Conservation (phyloP, 495 filamentous ascomycete species). For the Halenospora varia region DNA sequence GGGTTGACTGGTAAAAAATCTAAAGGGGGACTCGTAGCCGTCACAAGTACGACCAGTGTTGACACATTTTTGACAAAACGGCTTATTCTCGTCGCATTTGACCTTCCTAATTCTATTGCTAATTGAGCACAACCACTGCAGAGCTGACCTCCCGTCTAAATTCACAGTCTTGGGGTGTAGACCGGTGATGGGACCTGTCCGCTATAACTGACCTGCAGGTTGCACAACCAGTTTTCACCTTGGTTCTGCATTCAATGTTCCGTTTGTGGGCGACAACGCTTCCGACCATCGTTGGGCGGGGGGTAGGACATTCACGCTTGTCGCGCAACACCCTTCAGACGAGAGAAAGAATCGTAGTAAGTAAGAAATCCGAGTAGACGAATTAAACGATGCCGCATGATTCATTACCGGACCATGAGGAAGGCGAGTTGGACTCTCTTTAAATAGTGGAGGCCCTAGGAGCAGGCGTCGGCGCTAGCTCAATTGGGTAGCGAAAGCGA, state of each 20-base stretch:
- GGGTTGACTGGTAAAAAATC: slow-evolving; percentile 23
- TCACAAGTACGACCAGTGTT: slow-evolving; percentile 29
- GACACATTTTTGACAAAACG: slow-evolving; percentile 32
- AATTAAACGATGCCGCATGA: slow-evolving; percentile 27
- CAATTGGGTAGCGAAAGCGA: slow-evolving; percentile 31
- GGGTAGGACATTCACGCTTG: slow-evolving; percentile 21
- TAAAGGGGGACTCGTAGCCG: slow-evolving; percentile 30
- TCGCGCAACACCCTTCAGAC: slow-evolving; percentile 17
- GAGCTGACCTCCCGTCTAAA: slow-evolving; percentile 18
- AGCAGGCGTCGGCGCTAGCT: slow-evolving; percentile 26
- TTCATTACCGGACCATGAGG: slow-evolving; percentile 23
- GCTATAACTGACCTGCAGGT: slow-evolving; percentile 35
- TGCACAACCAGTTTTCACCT: slow-evolving; percentile 35
- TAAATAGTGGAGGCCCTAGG: slow-evolving; percentile 14
- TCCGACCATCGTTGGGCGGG: slow-evolving; percentile 26
- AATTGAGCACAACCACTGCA: slow-evolving; percentile 22
- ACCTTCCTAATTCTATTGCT: slow-evolving; percentile 28
- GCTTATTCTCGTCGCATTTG: slow-evolving; percentile 32
- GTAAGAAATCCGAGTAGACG: slow-evolving; percentile 30
- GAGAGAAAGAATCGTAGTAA: slow-evolving; percentile 21
- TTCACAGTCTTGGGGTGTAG: slow-evolving; percentile 19
- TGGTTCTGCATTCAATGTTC: slow-evolving; percentile 27
- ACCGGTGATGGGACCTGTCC: slow-evolving; percentile 16
- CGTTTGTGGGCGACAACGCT: slow-evolving; percentile 27
- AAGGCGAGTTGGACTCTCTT: slow-evolving; percentile 25